Conservation (phyloP, 352 stramenopile genomes). For the Phytophthora aleatoria region DNA sequence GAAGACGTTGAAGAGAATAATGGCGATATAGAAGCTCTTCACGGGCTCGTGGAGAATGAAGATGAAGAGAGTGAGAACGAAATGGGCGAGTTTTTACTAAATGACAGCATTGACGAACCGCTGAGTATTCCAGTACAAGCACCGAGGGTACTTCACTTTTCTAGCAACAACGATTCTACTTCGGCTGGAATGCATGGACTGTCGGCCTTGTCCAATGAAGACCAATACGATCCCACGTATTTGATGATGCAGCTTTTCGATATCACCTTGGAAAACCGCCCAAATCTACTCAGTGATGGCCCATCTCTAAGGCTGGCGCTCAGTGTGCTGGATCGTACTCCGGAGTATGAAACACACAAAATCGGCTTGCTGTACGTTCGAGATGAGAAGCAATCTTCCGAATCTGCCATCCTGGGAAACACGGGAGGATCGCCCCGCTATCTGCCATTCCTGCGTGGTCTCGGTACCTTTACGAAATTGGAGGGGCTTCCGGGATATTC, state of each 20-base stretch:
- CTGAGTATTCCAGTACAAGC: slow-evolving; percentile 4
- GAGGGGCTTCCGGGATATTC: slow-evolving; percentile 70
- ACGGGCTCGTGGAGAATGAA: slow-evolving; percentile 5
- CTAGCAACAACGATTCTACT: slow-evolving; percentile 1
- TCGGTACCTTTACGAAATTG: slow-evolving; percentile 74
- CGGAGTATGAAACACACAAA: slow-evolving; percentile 87
- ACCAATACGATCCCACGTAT: slow-evolving; percentile 61
- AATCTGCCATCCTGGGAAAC: slow-evolving; percentile 77
- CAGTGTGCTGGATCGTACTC: slow-evolving; percentile 81
- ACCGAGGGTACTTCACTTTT: slow-evolving; percentile 15
- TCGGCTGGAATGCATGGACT: background rate
- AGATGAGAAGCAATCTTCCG: slow-evolving; percentile 54
- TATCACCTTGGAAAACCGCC: slow-evolving; percentile 53
- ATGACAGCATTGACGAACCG: slow-evolving; percentile 19
- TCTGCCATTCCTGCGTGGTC: slow-evolving; percentile 67
- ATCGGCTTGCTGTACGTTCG: slow-evolving; percentile 82
- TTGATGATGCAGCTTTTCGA: slow-evolving; percentile 89
- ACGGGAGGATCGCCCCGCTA: slow-evolving; percentile 77
- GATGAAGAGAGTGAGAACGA: slow-evolving; percentile 7
- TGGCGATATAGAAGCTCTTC: slow-evolving; percentile 5
- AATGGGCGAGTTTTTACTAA: slow-evolving; percentile 37
- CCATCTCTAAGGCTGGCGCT: slow-evolving; percentile 61
- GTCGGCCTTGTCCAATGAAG: background rate
- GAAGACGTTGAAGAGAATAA: slow-evolving; percentile 37
- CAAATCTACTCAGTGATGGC: slow-evolving; percentile 65